These are phyloP conservation scores for Marasmius sp. DNA, from an alignment of 1,284 basidiomycete species.

Conservation along the genomic window DNA sequence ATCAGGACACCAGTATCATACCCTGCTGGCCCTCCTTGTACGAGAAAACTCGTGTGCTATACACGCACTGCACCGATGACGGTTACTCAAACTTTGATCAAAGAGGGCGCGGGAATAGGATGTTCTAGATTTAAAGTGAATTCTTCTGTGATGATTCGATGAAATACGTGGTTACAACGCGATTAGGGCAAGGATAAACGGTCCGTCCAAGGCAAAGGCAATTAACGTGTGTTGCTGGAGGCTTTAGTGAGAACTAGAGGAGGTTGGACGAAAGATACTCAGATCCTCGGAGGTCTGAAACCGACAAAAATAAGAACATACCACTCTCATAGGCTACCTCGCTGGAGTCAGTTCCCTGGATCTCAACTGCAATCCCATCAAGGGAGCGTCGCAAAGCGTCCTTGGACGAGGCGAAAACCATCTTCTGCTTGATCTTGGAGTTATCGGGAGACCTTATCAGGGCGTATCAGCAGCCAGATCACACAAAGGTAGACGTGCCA, in stretches of 20 bases:
- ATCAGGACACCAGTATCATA: too few relatives aligned
- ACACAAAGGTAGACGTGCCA: background rate
- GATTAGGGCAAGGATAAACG: background rate
- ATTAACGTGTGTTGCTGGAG: constrained; percentile 14
- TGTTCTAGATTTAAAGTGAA: background rate
- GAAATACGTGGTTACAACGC: background rate
- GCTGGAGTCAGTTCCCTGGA: constrained; percentile 84
- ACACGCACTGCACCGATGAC: too few relatives aligned
- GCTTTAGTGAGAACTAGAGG: constrained; percentile 31
- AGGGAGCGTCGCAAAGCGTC: constrained; percentile 79
- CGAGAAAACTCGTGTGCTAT: too few relatives aligned
- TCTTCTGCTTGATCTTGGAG: constrained; percentile 90
- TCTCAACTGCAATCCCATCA: constrained; percentile 73
- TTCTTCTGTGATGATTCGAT: background rate
- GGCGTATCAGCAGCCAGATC: constrained; percentile 18
- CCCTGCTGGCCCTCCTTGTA: too few relatives aligned
- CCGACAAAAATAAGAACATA: constrained; percentile 41
- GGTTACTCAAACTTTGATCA: too few relatives aligned
- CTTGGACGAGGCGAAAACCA: constrained; percentile 93
- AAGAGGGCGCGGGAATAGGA: too few relatives aligned
- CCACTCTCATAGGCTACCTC: constrained; percentile 80
- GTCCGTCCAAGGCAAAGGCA: background rate
- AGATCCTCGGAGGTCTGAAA: background rate
- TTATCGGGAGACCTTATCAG: constrained; percentile 80
- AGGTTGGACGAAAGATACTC: background rate